Evolutionary conservation across 352 stramenopile genomes (phyloP).

Genomic region (Pilasporangium apinafurcum): DNA sequence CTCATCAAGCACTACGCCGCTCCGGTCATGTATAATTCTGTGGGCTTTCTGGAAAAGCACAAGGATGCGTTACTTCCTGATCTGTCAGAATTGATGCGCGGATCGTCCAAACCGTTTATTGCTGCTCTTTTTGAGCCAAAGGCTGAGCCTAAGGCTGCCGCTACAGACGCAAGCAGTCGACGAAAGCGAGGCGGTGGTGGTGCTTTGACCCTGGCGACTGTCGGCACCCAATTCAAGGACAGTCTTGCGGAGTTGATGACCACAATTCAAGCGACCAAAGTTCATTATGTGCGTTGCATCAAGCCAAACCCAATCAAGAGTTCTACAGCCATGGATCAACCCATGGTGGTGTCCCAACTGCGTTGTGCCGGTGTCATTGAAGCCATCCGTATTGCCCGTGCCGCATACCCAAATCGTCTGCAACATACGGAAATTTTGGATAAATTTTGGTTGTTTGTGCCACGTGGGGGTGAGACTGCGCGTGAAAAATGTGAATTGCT

Average conservation of each 20-base stretch:
- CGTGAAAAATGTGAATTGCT: slow-evolving; percentile 40
- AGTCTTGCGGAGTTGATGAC: slow-evolving; percentile 92
- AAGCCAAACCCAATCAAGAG: slow-evolving; percentile 98
- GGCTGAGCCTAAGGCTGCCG: not conserved
- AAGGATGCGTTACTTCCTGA: slow-evolving; percentile 92
- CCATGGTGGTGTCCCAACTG: slow-evolving; percentile 94
- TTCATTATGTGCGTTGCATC: slow-evolving; percentile 99
- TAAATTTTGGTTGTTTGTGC: slow-evolving; percentile 76
- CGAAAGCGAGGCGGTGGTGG: slow-evolving; percentile 32
- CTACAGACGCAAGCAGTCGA: slow-evolving; percentile 2
- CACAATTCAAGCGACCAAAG: slow-evolving; percentile 92
- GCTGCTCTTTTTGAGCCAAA: slow-evolving; percentile 42
- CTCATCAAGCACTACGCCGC: slow-evolving; percentile 93
- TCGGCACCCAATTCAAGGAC: slow-evolving; percentile 83
- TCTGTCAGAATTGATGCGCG: slow-evolving; percentile 81
- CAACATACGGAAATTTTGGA: slow-evolving; percentile 77
- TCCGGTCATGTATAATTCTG: slow-evolving; percentile 88
- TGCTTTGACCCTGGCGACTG: slow-evolving; percentile 51
- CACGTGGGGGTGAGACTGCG: too few relatives aligned
- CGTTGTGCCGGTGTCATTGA: slow-evolving; percentile 98
- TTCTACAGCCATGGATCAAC: slow-evolving; percentile 76
- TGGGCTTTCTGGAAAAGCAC: slow-evolving; percentile 95
- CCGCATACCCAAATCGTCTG: slow-evolving; percentile 96
- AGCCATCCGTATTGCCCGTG: slow-evolving; percentile 96
- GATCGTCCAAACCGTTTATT: slow-evolving; percentile 59